phyloP scores from a whole-genome alignment of 768 basidiomycete genomes.

The Lactarius akahatsu region DNA sequence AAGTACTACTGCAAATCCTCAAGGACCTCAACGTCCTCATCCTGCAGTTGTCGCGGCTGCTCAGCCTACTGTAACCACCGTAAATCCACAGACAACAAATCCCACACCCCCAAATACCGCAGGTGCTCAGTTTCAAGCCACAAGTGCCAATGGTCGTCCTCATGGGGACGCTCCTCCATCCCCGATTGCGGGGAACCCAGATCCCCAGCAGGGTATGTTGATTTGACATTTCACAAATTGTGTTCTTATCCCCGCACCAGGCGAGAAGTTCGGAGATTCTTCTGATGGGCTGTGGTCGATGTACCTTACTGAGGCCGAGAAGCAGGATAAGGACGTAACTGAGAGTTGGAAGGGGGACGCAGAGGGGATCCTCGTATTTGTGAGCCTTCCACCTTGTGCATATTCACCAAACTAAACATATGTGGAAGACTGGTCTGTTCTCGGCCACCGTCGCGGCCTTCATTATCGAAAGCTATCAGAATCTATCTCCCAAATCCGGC shows the following conservation, averaged over 20 bases:
- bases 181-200: neutral
- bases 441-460: no score
- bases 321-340: conserved; percentile 2
- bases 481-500: no score
- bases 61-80: neutral
- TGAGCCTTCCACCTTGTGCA: no score
- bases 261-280: neutral
- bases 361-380: no score
- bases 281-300: neutral
- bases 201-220: neutral
- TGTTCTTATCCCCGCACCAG: neutral
- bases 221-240: neutral
- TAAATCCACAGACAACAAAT: neutral
- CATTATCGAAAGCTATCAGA: no score
- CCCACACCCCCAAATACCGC: neutral
- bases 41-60: neutral
- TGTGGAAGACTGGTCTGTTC: no score
- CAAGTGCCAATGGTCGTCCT: neutral
- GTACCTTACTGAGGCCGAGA: neutral
- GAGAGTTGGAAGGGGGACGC: conserved; percentile 3
- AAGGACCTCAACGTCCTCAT: neutral
- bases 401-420: no score
- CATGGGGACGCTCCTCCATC: neutral
- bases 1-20: neutral
- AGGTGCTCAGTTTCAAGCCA: neutral